These are phyloP conservation scores for Leptographium flavum DNA, from an alignment of 2,329 filamentous ascomycete species.

Conservation along the genomic window DNA sequence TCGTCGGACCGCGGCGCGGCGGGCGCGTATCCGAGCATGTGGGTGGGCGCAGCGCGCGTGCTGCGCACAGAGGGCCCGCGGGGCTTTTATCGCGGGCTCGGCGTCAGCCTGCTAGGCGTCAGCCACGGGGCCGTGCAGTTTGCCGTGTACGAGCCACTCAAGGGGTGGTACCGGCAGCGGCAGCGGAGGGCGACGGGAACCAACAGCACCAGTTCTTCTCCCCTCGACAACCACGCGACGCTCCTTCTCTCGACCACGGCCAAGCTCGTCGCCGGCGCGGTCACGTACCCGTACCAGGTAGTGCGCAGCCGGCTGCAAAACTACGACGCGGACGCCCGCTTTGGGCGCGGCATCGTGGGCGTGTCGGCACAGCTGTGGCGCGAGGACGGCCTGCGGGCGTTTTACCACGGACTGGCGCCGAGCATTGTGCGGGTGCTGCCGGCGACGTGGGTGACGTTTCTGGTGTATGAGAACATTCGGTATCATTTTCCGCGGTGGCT, in stretches of 20 bases:
- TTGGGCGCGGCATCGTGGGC: conserved; percentile 55
- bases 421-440: conserved; percentile 86
- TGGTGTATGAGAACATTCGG: conserved; percentile 92
- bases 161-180: conserved; percentile 33
- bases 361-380: conserved; percentile 61
- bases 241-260: conserved; percentile 65
- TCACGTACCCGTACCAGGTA: conserved; percentile 92
- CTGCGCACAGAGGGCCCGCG: conserved; percentile 54
- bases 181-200: background rate
- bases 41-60: conserved; percentile 53
- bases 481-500: conserved; percentile 44
- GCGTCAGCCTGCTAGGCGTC: conserved; percentile 73
- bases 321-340: conserved; percentile 64
- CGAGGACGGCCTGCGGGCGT: conserved; percentile 67
- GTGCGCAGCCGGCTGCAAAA: conserved; percentile 79
- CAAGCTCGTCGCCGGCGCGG: conserved; percentile 78
- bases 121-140: conserved; percentile 92
- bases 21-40: conserved; percentile 72
- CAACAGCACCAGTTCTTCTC: background rate
- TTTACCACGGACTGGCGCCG: conserved; percentile 82
- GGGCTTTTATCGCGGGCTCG: conserved; percentile 80
- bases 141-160: conserved; percentile 72
- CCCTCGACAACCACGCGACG: conserved; percentile 41
- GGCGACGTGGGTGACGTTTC: conserved; percentile 88
- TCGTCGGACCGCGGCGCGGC: conserved; percentile 60